Evolutionary conservation across 106 monocot species (phyloP).

Genomic region (Ottelia alismoides): DNA sequence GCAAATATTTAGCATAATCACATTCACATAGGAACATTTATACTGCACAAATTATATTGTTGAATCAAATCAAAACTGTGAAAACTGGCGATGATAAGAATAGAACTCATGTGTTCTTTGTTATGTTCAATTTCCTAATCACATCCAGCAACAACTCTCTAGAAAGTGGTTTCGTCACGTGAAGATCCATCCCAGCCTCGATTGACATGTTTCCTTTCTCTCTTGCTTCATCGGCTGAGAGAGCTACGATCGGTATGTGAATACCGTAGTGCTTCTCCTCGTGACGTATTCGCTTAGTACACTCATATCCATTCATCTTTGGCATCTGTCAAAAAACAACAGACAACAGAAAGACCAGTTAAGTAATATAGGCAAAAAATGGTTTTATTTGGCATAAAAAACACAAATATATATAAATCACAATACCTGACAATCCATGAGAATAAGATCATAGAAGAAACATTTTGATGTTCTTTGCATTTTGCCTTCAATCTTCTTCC

Average conservation of each 20-base stretch:
- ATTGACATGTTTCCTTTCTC: conserved; percentile 31
- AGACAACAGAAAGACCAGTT: not conserved
- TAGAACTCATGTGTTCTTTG: not conserved
- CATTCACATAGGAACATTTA: not conserved
- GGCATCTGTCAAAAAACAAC: conserved; percentile 56
- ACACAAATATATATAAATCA: not conserved
- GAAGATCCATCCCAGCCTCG: conserved; percentile 55
- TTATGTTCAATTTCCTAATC: conserved; percentile 11
- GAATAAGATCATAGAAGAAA: conserved; percentile 38
- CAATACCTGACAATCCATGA: conserved; percentile 75
- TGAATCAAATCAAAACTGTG: not conserved
- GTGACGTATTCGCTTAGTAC: conserved; percentile 46
- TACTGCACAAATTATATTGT: not conserved
- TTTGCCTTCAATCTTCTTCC: not conserved
- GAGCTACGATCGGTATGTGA: conserved; percentile 70
- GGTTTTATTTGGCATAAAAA: not conserved
- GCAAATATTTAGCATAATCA: too few relatives aligned
- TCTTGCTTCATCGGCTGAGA: conserved; percentile 32
- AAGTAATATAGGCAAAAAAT: not conserved
- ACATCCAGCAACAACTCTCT: conserved; percentile 19
- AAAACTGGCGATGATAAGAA: not conserved
- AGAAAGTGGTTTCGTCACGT: conserved; percentile 49
- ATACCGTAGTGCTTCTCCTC: conserved; percentile 46
- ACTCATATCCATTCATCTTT: conserved; percentile 84
- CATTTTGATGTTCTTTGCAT: not conserved